phyloP scores from a whole-genome alignment of 1,139 yeast species.

The Pichia sp. region DNA sequence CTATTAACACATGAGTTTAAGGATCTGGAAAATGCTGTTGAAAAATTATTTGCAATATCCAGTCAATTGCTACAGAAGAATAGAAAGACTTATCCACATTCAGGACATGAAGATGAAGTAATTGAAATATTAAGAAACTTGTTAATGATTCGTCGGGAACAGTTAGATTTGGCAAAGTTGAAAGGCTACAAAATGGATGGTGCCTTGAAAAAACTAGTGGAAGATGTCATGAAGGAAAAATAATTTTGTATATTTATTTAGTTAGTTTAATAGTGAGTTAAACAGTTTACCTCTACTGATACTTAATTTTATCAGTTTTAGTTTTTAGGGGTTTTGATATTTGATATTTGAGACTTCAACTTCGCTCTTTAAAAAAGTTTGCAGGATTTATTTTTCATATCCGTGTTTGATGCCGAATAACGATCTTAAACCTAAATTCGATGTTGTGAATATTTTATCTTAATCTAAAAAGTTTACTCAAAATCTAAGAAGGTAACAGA shows the following conservation, averaged over 20 bases:
- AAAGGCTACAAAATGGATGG: conserved; percentile 22
- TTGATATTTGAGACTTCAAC: too few relatives aligned
- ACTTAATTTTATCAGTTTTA: too few relatives aligned
- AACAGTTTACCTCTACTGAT: background rate
- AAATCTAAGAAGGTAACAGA: too few relatives aligned
- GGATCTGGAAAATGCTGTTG: conserved; percentile 21
- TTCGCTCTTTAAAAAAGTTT: too few relatives aligned
- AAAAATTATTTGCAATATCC: conserved; percentile 23
- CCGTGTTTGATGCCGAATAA: too few relatives aligned
- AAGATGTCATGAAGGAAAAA: conserved; percentile 11
- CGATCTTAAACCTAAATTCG: too few relatives aligned
- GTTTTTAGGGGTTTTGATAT: too few relatives aligned
- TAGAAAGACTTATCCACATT: conserved; percentile 12
- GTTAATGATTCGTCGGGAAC: conserved; percentile 39
- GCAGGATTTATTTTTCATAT: too few relatives aligned
- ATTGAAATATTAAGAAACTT: conserved; percentile 60
- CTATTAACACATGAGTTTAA: conserved; percentile 48
- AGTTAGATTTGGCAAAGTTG: conserved; percentile 24
- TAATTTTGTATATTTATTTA: background rate
- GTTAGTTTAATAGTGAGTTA: background rate
- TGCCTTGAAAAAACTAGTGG: conserved; percentile 20
- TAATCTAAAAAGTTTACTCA: too few relatives aligned
- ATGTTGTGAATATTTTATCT: too few relatives aligned
- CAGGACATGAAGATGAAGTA: conserved; percentile 47
- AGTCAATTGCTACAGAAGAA: conserved; percentile 26